Conservation (phyloP, 73 alveolate species). For the Uronychia binucleata region DNA sequence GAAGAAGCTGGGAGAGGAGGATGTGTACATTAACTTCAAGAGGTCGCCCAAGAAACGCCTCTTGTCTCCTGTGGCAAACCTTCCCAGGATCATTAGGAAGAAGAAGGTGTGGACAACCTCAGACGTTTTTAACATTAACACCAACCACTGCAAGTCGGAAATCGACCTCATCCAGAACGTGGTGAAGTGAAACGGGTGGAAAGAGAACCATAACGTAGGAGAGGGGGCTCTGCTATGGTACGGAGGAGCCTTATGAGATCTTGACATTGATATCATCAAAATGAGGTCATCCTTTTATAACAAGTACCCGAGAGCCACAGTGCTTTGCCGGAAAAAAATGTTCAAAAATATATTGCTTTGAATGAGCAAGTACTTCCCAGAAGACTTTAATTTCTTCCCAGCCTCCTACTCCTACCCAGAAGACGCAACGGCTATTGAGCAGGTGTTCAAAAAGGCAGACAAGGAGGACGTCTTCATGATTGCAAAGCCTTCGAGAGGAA, state of each 20-base stretch:
- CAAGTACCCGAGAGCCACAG: background rate
- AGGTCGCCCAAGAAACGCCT: background rate
- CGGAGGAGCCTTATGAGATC: background rate
- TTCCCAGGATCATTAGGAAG: background rate
- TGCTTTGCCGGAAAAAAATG: background rate
- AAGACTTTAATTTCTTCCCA: constrained; percentile 36
- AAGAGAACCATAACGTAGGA: background rate
- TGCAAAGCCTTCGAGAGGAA: constrained; percentile 68
- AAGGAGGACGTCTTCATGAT: constrained; percentile 34
- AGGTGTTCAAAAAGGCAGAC: constrained; percentile 52
- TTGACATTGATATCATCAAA: background rate
- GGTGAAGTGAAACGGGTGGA: background rate
- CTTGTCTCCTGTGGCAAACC: background rate
- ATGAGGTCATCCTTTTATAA: background rate
- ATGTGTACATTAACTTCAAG: background rate
- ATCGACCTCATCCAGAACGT: background rate
- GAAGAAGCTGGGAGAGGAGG: background rate
- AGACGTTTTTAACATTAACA: background rate
- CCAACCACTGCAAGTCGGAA: background rate
- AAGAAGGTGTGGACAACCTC: background rate
- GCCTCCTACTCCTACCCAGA: constrained; percentile 31
- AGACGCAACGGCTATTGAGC: constrained; percentile 34
- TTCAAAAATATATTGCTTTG: background rate
- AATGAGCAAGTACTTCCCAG: background rate
- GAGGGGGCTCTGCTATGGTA: background rate